Evolutionary conservation across 2,329 filamentous ascomycete species (phyloP).

Genomic region (Ophiobolus disseminans): DNA sequence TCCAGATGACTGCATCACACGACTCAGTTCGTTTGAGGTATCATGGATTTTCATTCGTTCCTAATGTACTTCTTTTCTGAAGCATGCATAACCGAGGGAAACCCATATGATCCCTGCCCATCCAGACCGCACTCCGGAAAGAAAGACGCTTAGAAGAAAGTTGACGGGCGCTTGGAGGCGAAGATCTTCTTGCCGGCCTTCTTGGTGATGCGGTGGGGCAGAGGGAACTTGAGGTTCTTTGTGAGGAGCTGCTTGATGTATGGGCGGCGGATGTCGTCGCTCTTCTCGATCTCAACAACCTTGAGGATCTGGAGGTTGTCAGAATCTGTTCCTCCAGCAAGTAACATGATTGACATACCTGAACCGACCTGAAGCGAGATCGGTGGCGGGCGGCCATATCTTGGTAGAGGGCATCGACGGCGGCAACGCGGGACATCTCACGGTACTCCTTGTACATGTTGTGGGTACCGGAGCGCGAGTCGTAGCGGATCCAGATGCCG

Average conservation of each 20-base stretch:
- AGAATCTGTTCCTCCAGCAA: constrained; percentile 2
- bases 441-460: constrained; percentile 99
- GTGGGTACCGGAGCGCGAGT: constrained; percentile 99
- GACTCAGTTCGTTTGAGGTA: constrained; percentile 36
- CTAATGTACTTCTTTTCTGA: constrained; percentile 52
- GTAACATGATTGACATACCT: constrained; percentile 68
- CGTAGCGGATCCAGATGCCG: constrained; percentile 99
- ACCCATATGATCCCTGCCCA: constrained; percentile 48
- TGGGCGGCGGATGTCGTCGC: constrained; percentile 91
- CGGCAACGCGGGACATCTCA: constrained; percentile 94
- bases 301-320: constrained; percentile 79
- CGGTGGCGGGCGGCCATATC: constrained; percentile 99
- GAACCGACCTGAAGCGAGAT: constrained; percentile 96
- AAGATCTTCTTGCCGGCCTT: constrained; percentile 88
- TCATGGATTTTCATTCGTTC: constrained; percentile 54
- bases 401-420: constrained; percentile 96
- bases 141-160: constrained; percentile 82
- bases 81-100: constrained; percentile 51
- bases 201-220: constrained; percentile 93
- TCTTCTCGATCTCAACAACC: constrained; percentile 96
- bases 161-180: constrained; percentile 89
- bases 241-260: constrained; percentile 99
- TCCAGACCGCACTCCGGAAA: constrained; percentile 49
- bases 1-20: too few relatives aligned
- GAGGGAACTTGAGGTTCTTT: constrained; percentile 97